Conservation (phyloP, 208 protist species). For the Trypanosomatidae sp. region DNA sequence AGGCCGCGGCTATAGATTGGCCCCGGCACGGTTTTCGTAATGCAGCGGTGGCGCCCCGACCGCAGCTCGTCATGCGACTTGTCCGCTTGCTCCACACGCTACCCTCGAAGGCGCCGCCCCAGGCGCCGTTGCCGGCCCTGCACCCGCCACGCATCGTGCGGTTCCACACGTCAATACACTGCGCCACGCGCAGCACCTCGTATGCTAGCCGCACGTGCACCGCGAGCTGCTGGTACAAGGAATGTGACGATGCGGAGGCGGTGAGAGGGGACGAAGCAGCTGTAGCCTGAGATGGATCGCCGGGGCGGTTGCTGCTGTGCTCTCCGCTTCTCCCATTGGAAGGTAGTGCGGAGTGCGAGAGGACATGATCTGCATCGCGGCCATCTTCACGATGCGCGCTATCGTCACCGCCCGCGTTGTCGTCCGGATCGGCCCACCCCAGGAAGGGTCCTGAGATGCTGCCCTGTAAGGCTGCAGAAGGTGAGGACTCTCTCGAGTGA, state of each 20-base stretch:
- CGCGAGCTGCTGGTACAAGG: conserved; percentile 30
- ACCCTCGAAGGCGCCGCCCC: background rate
- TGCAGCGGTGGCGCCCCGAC: background rate
- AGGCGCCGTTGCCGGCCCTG: background rate
- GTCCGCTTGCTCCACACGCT: background rate
- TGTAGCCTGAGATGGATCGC: background rate
- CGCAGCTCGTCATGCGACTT: background rate
- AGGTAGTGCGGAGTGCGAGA: background rate
- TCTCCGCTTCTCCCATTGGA: background rate
- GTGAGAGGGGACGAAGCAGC: background rate
- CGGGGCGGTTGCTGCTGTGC: conserved; percentile 1
- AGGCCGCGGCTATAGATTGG: background rate
- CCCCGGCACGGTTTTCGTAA: background rate
- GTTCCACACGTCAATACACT: conserved; percentile 41
- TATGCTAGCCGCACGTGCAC: conserved; percentile 26
- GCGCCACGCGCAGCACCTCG: conserved; percentile 37
- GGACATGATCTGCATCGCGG: background rate
- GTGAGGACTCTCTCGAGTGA: background rate
- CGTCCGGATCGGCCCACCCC: background rate
- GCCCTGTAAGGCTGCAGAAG: background rate
- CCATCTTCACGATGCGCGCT: background rate
- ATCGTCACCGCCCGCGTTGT: background rate
- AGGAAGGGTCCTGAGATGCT: too few relatives aligned
- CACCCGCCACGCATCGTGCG: conserved; percentile 2
- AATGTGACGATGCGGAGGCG: background rate